Base-by-base conservation (phyloP, 495 filamentous ascomycete species). In the Aspergillus affinis region DNA sequence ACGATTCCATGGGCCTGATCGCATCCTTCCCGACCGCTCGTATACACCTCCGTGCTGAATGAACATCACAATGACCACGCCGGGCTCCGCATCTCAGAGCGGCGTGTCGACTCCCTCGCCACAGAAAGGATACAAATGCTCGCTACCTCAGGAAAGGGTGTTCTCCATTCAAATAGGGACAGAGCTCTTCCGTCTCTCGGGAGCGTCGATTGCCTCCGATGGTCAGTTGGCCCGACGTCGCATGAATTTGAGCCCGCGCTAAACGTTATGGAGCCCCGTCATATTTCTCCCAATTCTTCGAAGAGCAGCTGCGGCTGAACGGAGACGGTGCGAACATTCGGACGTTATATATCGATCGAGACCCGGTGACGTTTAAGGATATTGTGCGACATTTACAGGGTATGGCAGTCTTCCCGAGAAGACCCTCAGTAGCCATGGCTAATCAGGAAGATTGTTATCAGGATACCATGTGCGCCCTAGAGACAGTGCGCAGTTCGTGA, bases 211-310 rank as follows among this genome's bases (percentile, higher is more conserved):
- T 61, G 93, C 91, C 49, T 96, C 92, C 53, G 93, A 98, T 85
- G 92, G 93, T 98, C 74, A 81, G 90, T 87, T 61, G 13, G 18
- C 46, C 51, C 55, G 27, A 26, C 20, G 12, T 26, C 12, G 5
- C n/a, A n/a, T 17, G 27, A 9, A 17, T 13, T 13, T 29, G 30
- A 61, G 20, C 46, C 48, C 26, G 65, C 63, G 63, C 80, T 86
- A 73, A 86, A 68, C 71, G 69, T 79, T 73, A 72, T 79, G 82
- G 79, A 98, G 93, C 93, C 75, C 93, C 93, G 66, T 97, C 94
- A 61, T 98, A 97, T 73, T 97, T 98, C 73, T 96, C 94, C 20
- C 88, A 89, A 62, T 97, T 92, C 76, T 98, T 98, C 77, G 84
- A 86, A 58, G 88, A 90, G 61, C 93, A 97, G 74, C 70, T 98